Evolutionary conservation across 2,329 filamentous ascomycete genomes (phyloP), one percentile per base, ranked within the genome.

Genomic region (Fusarium sacchari): DNA sequence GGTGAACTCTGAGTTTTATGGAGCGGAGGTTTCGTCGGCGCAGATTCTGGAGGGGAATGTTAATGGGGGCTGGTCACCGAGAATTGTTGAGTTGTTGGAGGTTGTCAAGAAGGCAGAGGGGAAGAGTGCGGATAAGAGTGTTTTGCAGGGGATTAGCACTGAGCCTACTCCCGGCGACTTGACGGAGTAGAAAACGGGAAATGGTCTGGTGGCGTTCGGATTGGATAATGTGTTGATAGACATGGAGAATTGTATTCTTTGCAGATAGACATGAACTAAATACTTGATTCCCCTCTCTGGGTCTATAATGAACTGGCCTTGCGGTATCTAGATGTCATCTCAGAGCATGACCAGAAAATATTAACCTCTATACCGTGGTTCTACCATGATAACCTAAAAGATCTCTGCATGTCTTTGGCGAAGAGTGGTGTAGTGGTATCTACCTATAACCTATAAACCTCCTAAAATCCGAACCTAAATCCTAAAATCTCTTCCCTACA

Each of bases 71-170:
- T 68, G 64, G 56, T 37, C 56, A 7, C 14, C 32, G 4, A 30
- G 28, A 2, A 55, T 68, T 5, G n/a, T 36, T 1, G 40, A 32
- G 2, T 28, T 68, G 5, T 10, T 68, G 20, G 55, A 68, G 17
- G 32, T 68, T 22, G 24, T 68, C 4, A 62, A 62, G 20, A 14
- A 10, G 7, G 65, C 64, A 2, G 65, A 68, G 32, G 63, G 55
- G 0, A 62, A 55, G 36, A 28, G 11, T n/a, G 30, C 46, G 5
- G 40, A 68, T 32, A 37, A 24, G 7, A 43, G 34, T 11, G 34
- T 60, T n/a, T 28, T 60, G 36, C 47, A 60, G 28, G 47, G 58
- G 6, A 56, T 56, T 8, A 56, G 58, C 24, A 43, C n/a, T 2
- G 37, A 60, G 20, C 58, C 58, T 15, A 60, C 47, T 15, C 47